Evolutionary conservation across 1,284 basidiomycete species (phyloP).

Genomic region (Cerioporus squamosus): DNA sequence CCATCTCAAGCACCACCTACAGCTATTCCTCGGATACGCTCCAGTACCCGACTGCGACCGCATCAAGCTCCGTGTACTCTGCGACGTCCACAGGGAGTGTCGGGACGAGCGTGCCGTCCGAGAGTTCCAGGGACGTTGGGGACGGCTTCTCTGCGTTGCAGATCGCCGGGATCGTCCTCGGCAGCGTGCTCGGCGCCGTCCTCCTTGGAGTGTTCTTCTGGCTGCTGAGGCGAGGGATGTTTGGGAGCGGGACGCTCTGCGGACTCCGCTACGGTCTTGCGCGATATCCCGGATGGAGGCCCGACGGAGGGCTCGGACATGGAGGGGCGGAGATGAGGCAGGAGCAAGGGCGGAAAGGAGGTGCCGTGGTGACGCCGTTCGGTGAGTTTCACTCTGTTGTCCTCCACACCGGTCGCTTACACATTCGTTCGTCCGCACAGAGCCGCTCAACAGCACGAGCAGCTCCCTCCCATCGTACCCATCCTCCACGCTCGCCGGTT

Average conservation of each 20-base stretch:
- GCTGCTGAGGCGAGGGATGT: neutral
- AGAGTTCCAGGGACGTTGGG: no score
- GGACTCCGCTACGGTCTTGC: neutral
- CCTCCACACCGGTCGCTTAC: neutral
- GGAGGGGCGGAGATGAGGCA: neutral
- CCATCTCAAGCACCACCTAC: no score
- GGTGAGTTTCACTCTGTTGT: neutral
- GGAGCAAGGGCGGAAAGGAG: neutral
- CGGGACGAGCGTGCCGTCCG: no score
- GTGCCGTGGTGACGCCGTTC: neutral
- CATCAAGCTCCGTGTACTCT: no score
- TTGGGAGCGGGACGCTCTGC: neutral
- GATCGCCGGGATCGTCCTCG: neutral
- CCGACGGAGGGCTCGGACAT: neutral
- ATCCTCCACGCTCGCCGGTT: neutral
- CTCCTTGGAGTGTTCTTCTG: neutral
- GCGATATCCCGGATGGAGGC: neutral
- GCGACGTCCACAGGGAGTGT: no score
- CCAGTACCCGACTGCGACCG: no score
- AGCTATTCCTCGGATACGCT: no score
- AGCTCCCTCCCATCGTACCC: neutral
- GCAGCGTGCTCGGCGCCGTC: neutral
- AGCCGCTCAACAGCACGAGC: neutral
- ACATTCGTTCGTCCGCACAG: no score
- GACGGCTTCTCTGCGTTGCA: no score